Evolutionary conservation across 2,329 filamentous ascomycete genomes (phyloP).

Genomic region (Diaporthe velutina): DNA sequence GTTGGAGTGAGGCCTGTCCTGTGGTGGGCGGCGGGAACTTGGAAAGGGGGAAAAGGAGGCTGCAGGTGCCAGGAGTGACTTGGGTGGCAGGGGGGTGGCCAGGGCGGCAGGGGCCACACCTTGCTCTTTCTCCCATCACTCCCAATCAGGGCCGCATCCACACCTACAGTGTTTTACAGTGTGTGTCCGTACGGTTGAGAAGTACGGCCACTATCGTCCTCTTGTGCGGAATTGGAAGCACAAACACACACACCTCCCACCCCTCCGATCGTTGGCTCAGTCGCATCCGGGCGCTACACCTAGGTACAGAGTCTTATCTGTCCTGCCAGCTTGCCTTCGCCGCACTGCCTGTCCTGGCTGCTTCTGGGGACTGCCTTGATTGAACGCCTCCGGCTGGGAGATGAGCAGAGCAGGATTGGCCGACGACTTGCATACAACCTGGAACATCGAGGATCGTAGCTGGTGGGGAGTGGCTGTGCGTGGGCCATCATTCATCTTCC

Average conservation of each 20-base stretch:
- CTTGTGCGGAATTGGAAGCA: background rate
- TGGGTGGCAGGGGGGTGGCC: constrained; percentile 19
- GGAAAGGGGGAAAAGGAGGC: constrained; percentile 41
- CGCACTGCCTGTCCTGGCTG: background rate
- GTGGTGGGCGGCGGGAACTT: constrained; percentile 34
- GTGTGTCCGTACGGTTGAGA: background rate
- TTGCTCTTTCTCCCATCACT: constrained; percentile 9
- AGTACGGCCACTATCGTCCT: background rate
- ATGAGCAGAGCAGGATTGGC: constrained; percentile 20
- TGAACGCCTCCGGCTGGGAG: constrained; percentile 2
- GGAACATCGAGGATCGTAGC: constrained; percentile 18
- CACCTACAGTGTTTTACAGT: constrained; percentile 13
- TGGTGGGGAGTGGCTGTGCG: constrained; percentile 33
- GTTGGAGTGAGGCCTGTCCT: constrained; percentile 24
- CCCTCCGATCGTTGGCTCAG: background rate
- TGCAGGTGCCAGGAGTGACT: constrained; percentile 40
- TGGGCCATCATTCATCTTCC: background rate
- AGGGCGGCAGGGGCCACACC: constrained; percentile 19
- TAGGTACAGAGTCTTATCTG: background rate
- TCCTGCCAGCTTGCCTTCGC: background rate
- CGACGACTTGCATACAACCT: constrained; percentile 7
- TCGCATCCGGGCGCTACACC: background rate
- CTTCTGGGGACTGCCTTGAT: constrained; percentile 1
- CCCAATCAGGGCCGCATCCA: constrained; percentile 25
- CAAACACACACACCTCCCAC: background rate